Conservation (phyloP, 1,139 yeast genomes). For the Diutina scorzettiae region DNA sequence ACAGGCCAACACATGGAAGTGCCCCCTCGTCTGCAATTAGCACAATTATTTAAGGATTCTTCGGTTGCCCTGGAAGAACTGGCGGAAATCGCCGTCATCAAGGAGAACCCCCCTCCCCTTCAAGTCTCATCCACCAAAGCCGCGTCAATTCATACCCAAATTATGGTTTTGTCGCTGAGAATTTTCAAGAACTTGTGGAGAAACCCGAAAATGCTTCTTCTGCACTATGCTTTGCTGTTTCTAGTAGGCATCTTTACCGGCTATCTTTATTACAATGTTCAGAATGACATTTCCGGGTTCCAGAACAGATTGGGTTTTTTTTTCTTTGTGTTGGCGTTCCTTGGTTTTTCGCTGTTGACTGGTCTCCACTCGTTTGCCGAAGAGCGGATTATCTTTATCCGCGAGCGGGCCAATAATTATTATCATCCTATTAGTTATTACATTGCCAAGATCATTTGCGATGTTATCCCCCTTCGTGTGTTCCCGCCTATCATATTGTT, state of each 20-base stretch:
- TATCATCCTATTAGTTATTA: conserved; percentile 82
- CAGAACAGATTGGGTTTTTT: conserved; percentile 90
- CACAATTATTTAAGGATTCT: conserved; percentile 37
- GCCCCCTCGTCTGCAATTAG: conserved; percentile 15
- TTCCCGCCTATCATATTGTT: conserved; percentile 79
- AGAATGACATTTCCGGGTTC: conserved; percentile 88
- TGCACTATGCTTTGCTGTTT: conserved; percentile 71
- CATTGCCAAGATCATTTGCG: conserved; percentile 75
- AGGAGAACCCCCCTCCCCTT: conserved; percentile 20
- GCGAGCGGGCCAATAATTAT: conserved; percentile 91
- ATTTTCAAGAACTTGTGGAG: conserved; percentile 88
- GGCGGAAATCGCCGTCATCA: conserved; percentile 33
- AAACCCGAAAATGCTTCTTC: conserved; percentile 73
- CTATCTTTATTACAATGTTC: conserved; percentile 64
- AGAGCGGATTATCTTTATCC: conserved; percentile 77
- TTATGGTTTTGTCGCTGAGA: conserved; percentile 62
- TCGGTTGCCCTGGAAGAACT: conserved; percentile 34
- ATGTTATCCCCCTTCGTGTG: conserved; percentile 77
- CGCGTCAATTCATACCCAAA: conserved; percentile 53
- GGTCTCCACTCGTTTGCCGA: conserved; percentile 81
- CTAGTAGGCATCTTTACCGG: conserved; percentile 80
- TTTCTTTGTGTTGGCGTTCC: conserved; percentile 78
- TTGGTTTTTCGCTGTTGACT: conserved; percentile 88
- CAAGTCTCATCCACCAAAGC: conserved; percentile 13
- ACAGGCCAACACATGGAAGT: conserved; percentile 15